Evolutionary conservation across 495 filamentous ascomycete genomes (phyloP).

Genomic region (Hyaloscypha hepaticicola): DNA sequence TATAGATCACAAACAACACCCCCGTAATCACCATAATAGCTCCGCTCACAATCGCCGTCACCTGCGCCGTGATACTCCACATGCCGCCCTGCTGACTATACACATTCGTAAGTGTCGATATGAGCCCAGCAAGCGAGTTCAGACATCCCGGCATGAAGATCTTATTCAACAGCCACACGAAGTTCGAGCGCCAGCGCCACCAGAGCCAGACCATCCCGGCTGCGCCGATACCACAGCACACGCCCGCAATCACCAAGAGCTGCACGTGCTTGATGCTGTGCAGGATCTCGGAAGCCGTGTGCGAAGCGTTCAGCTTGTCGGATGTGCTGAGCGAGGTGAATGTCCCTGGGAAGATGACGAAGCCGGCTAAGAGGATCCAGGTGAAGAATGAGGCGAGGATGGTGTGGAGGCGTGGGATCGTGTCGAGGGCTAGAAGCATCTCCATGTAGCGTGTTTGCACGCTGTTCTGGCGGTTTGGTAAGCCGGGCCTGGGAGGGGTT

Average conservation of each 20-base stretch:
- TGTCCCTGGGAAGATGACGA: conserved; percentile 42
- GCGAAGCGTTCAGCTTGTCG: not conserved
- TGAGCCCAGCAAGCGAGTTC: conserved; percentile 47
- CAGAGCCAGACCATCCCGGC: conserved; percentile 34
- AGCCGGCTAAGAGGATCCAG: conserved; percentile 39
- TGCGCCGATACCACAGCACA: conserved; percentile 33
- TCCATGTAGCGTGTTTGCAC: conserved; percentile 38
- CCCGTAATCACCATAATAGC: conserved; percentile 25
- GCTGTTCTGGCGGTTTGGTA: conserved; percentile 12
- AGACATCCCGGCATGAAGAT: conserved; percentile 43
- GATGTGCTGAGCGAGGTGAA: conserved; percentile 31
- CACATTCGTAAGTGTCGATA: conserved; percentile 49
- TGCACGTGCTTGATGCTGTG: conserved; percentile 24
- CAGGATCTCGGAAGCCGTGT: conserved; percentile 11
- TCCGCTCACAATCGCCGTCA: conserved; percentile 37
- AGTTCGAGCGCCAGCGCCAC: conserved; percentile 38
- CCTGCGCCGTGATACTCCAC: conserved; percentile 46
- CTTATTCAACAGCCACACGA: conserved; percentile 45
- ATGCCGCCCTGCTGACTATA: conserved; percentile 46
- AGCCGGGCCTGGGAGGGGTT: conserved; percentile 10
- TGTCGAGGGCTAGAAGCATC: conserved; percentile 41
- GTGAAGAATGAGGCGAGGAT: conserved; percentile 31
- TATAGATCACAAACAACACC: conserved; percentile 39
- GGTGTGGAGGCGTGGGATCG: conserved; percentile 35
- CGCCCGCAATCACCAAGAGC: conserved; percentile 21